Evolutionary conservation across 2,329 filamentous ascomycete genomes (phyloP), one percentile per base, ranked within the genome.

Genomic region (Fusarium clavum): DNA sequence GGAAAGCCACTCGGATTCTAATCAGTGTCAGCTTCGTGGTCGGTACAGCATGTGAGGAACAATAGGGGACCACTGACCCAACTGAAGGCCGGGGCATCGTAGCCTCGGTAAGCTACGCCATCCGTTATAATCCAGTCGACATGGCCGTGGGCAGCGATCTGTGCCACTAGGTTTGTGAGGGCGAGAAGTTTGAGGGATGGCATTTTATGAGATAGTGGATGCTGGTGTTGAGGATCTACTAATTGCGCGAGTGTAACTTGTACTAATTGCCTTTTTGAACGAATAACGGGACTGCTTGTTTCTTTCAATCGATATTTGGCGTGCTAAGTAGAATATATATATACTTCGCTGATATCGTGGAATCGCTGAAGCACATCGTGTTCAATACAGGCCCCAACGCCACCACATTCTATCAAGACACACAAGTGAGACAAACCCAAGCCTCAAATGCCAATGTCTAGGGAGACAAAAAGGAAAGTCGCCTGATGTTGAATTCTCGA

Each of bases 101-200:
- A 75, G 2, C 73, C 73, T 14, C 71, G 32, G 14, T 59, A 75
- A 1, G 73, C 73, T 3, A 74, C 55, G 8, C 71, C 70, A 16
- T 73, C 64, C 5, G 71, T 65, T 14, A 75, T 62, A 2, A 75
- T 70, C 73, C 73, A 75, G 25, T 75, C 73, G 0, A 75, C 73
- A 47, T 75, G 73, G 5, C 73, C 73, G 10, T 75, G 73, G 4
- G 71, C 67, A 8, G 61, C 27, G 6, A 70, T 59, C 5, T 58
- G 27, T 0, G 29, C 34, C 5, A 16, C 51, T 20, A 40, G 57
- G 9, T 38, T 34, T 24, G 52, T 24, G 8, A 74, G 5, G 2
- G 40, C 8, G 14, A 67, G 16, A 5, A 69, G 25, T 8, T 57
- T 62, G 27, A 46, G 16, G 3, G 20, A 30, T 6, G 29, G 3